Evolutionary conservation across 1,284 basidiomycete genomes (phyloP), one percentile per base, ranked within the genome.

Genomic region (Rhodotorula sp.): DNA sequence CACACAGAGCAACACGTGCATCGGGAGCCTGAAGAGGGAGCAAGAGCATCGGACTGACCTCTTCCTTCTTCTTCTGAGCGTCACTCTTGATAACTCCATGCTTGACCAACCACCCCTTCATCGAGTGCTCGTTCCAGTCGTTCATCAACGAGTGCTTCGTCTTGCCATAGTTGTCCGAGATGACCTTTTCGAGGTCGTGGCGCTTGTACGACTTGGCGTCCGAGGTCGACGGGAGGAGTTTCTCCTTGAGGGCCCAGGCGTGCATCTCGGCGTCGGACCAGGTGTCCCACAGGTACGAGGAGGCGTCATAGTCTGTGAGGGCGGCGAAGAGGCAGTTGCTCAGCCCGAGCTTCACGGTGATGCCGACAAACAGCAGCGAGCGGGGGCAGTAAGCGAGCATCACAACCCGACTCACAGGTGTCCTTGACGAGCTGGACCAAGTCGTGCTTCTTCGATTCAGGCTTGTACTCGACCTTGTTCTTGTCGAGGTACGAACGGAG

Each of bases 51-150:
- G 21, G 5, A 57, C 71, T 43, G 43, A 79, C 73, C 64, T 77
- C 78, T 48, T 80, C 79, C 63, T 74, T 74, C 60, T 73, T 79
- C 46, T 86, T 86, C 80, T 90, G 83, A 15, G 85, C 86, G 75
- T 90, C 88, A 51, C 83, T 85, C 77, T 87, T 88, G 78, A 93
- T 80, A 80, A 90, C 88, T 15, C 88, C 89, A 77, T 91, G 85
- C 54, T 90, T 85, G 70, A 90, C 84, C 61, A 97, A 87, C 89
- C 90, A 97, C 14, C 85, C 81, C 60, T 86, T 87, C 77, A 95
- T 87, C 75, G 90, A 88, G 58, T 85, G 87, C 78, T 96, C 92
- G 63, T 85, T 85, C 93, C 93, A 97, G 1, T 88, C 84, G 34
- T 81, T 81, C 85, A 88, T 90, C 65, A 90, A 77, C 21, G 87